phyloP scores from a whole-genome alignment of 208 protist genomes.

The Trypanosoma cruzi region DNA sequence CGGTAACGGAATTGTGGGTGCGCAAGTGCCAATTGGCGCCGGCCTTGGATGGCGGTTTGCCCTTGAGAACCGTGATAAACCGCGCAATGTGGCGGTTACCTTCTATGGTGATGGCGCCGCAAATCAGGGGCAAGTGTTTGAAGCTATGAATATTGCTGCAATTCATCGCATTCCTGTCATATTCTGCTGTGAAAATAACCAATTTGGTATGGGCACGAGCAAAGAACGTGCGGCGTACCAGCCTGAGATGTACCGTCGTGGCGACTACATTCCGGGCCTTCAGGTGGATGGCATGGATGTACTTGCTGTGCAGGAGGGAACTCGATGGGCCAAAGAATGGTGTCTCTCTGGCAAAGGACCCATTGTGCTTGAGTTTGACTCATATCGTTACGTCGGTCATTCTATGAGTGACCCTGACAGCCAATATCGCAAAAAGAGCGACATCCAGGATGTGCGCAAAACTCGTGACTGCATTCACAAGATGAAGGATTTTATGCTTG shows the following conservation, averaged over 20 bases:
- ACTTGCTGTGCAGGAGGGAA: constrained; percentile 94
- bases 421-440: constrained; percentile 96
- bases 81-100: constrained; percentile 90
- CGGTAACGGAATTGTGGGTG: constrained; percentile 99
- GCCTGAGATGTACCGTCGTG: constrained; percentile 96
- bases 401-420: constrained; percentile 98
- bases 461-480: constrained; percentile 92
- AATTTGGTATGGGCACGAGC: constrained; percentile 98
- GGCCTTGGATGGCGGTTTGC: constrained; percentile 94
- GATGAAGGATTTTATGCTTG: constrained; percentile 82
- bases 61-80: constrained; percentile 80
- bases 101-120: constrained; percentile 98
- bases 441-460: constrained; percentile 92
- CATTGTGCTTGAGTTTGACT: constrained; percentile 96
- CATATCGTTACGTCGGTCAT: constrained; percentile 98
- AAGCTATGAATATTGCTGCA: constrained; percentile 98
- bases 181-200: constrained; percentile 98
- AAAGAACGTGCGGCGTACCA: constrained; percentile 88
- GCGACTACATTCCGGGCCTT: constrained; percentile 97
- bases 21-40: constrained; percentile 95
- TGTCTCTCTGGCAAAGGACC: constrained; percentile 91
- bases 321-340: constrained; percentile 85
- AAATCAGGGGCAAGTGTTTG: constrained; percentile 98
- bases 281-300: constrained; percentile 98
- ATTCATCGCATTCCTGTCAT: constrained; percentile 97